Conservation (phyloP, 2,329 filamentous ascomycete genomes). For the Apiospora arundinis region DNA sequence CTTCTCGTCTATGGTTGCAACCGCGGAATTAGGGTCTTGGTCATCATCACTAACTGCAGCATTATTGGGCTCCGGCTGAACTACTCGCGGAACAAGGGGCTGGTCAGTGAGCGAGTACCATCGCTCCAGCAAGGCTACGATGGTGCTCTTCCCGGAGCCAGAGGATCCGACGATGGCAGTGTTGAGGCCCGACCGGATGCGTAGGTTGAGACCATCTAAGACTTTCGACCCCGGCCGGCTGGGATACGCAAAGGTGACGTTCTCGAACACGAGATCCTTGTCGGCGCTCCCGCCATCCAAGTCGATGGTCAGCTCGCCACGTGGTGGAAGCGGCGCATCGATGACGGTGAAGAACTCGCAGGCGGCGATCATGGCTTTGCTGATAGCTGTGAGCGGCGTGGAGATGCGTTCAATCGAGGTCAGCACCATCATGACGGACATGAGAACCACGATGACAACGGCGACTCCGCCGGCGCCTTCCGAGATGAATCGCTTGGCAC, state of each 20-base stretch:
- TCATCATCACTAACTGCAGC: slow-evolving; percentile 36
- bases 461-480: slow-evolving; percentile 53
- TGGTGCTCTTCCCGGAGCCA: slow-evolving; percentile 67
- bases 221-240: slow-evolving; percentile 47
- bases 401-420: slow-evolving; percentile 61
- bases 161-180: slow-evolving; percentile 61
- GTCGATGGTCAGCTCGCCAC: slow-evolving; percentile 48
- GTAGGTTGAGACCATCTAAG: slow-evolving; percentile 50
- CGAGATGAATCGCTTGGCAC: slow-evolving; percentile 53
- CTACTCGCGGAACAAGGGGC: slow-evolving; percentile 53
- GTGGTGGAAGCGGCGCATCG: slow-evolving; percentile 47
- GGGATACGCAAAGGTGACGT: slow-evolving; percentile 69
- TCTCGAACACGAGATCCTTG: slow-evolving; percentile 57
- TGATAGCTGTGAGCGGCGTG: slow-evolving; percentile 58
- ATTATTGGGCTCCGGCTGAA: slow-evolving; percentile 57
- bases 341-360: slow-evolving; percentile 60
- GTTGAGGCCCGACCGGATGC: slow-evolving; percentile 55
- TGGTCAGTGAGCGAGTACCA: slow-evolving; percentile 63
- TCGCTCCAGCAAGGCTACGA: slow-evolving; percentile 58
- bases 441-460: slow-evolving; percentile 59
- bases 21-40: slow-evolving; percentile 31
- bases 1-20: slow-evolving; percentile 24
- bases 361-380: slow-evolving; percentile 60
- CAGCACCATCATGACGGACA: slow-evolving; percentile 61
- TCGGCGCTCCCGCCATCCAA: slow-evolving; percentile 60